Evolutionary conservation across 495 filamentous ascomycete genomes (phyloP).

Genomic region (Elasticomyces elasticus): DNA sequence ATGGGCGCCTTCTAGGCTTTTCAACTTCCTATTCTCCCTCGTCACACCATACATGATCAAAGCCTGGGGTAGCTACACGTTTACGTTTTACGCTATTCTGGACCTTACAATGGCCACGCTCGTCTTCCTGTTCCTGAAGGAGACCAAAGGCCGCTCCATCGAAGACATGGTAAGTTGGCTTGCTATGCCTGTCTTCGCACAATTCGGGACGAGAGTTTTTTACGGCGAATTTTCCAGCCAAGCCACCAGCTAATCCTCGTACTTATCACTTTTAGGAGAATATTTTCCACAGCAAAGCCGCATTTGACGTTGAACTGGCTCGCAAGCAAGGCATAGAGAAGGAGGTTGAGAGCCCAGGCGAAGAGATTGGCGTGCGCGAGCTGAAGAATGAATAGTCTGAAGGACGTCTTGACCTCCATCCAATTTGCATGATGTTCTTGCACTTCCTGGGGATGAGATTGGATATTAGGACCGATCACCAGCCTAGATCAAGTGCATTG

Average conservation of each 20-base stretch:
- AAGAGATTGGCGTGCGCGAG: neutral
- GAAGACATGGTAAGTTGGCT: no score
- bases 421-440: no score
- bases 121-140: conserved; percentile 46
- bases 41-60: conserved; percentile 16
- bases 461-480: no score
- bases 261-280: no score
- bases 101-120: neutral
- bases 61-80: conserved; percentile 2
- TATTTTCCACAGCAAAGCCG: conserved; percentile 6
- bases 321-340: neutral
- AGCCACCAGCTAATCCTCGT: no score
- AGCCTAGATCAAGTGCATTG: no score
- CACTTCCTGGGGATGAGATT: no score
- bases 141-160: conserved; percentile 29
- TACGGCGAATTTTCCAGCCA: no score
- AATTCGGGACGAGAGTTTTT: no score
- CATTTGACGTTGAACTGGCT: conserved; percentile 8
- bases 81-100: conserved; percentile 6
- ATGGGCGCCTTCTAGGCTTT: no score
- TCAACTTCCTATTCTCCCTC: conserved; percentile 57
- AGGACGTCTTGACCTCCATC: no score
- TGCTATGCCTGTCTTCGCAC: no score
- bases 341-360: neutral
- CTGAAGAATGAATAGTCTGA: neutral